Base-by-base conservation (phyloP, 163 green algal species). In the Scenedesmus sp. region DNA sequence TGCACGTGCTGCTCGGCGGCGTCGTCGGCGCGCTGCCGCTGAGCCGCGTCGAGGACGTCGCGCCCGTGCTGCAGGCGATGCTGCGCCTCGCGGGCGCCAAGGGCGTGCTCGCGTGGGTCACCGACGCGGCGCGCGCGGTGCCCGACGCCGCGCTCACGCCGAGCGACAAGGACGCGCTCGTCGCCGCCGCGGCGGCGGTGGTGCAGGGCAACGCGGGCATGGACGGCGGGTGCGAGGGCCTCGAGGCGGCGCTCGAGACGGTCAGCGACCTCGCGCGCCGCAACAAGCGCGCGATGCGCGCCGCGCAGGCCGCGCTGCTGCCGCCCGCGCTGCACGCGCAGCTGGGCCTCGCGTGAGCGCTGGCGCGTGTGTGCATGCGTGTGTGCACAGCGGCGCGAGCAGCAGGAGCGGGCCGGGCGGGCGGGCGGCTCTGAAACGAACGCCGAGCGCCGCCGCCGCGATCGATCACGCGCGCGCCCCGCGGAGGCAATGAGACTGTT, bases 191-290 rank as follows among this genome's bases (percentile, higher is more conserved):
- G 31, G 70, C 31, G 20, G 64, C 62, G 20, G 65, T 81, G 48
- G 15, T 74, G 33, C n/a, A 29, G 1, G 31, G 36, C 24, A 42
- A 48, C n/a, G 10, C 45, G 7, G 74, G 74, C 17, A 60, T 50
- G 64, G 42, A 78, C 24, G 64, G 67, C 4, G 64, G 48, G 1
- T 71, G 70, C 13, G 73, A 77, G 42, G 60, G 54, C 10, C 66
- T 93, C 42, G 81, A 89, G 53, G 82, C 76, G 17, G 89, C 85
- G 4, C 36, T 92, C 22, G 85, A 88, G 33, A 88, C 91, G 31
- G 66, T 94, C 15, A 86, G 82, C 10, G 91, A 96, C 53, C 63
- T 91, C 51, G 90, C 83, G 48, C 63, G 91, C 53, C 84, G 90
- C n/a, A 90, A 92, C 66, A 65, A 70, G 22, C 81, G 88, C 2